Base-by-base conservation (phyloP, 2,329 filamentous ascomycete genomes). In the Colletotrichum horii region DNA sequence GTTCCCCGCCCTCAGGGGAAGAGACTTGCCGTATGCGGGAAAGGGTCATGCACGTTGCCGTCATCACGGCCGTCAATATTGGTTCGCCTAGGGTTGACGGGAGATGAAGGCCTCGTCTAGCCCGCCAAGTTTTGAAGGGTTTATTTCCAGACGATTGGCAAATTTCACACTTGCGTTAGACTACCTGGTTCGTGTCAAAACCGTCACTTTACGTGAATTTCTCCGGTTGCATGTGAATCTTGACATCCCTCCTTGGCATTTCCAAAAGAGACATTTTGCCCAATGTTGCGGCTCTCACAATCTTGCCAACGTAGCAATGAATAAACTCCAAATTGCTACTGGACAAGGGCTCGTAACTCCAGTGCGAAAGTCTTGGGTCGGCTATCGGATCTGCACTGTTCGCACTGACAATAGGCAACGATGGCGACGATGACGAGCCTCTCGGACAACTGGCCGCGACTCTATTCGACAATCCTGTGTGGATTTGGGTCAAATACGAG, bases 331-430 rank as follows among this genome's bases (percentile, higher is more conserved):
- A 16, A 15, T 12, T 52, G 15, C 14, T 32, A 24, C 7, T 32
- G 7, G n/a, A 32, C 67, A 28, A 14, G 38, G 34, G 26, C 34
- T 38, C 22, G 43, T n/a, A 22, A n/a, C 12, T 48, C 28, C 58
- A 16, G 60, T 34, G 52, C n/a, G 43, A 68, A 32, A 32, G 15
- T 43, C 24, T 22, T 72, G 70, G 70, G 43, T 73, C 74, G 74
- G 74, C 43, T 65, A 73, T 75, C 74, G 74, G 70, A 73, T 73
- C 74, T 73, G 58, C 74, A 26, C n/a, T 30, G 34, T 58, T 65
- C 70, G 70, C 73, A 75, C 73, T 75, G 69, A 75, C 62, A 8
- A 28, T 24, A 52, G 19, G 22, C 60, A 15, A 34, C 11, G n/a
- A 34, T 26, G 34, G 30, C 24, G 62, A 64, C 43, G 43, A 52